phyloP scores from a whole-genome alignment of 2,329 filamentous ascomycete genomes.

The Rugonectria rugulosa region DNA sequence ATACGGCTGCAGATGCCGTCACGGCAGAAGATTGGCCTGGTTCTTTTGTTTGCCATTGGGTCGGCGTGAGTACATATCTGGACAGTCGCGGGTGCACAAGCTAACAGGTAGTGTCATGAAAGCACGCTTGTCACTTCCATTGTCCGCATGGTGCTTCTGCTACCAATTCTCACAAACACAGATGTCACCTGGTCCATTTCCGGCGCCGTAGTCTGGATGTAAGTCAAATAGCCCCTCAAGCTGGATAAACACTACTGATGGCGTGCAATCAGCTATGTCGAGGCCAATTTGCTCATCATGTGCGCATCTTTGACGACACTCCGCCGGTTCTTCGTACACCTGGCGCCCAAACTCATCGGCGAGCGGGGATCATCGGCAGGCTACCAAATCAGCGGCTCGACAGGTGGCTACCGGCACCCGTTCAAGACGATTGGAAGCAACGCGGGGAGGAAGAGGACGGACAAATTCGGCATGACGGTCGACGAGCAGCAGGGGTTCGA shows the following conservation, averaged over 20 bases:
- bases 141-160: slow-evolving; percentile 42
- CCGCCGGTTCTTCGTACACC: slow-evolving; percentile 44
- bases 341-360: slow-evolving; percentile 36
- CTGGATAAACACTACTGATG: slow-evolving; percentile 12
- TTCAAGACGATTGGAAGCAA: slow-evolving; percentile 30
- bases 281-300: slow-evolving; percentile 47
- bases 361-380: slow-evolving; percentile 24
- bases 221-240: slow-evolving; percentile 10
- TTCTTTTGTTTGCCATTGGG: slow-evolving; percentile 55
- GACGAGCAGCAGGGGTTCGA: slow-evolving; percentile 28
- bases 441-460: slow-evolving; percentile 5
- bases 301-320: slow-evolving; percentile 48
- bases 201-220: slow-evolving; percentile 41
- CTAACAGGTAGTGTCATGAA: slow-evolving; percentile 6
- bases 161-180: slow-evolving; percentile 32
- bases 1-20: slow-evolving; percentile 52
- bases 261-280: slow-evolving; percentile 38
- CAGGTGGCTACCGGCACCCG: slow-evolving; percentile 24
- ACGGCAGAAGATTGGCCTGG: slow-evolving; percentile 55
- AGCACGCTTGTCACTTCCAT: slow-evolving; percentile 49
- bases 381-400: slow-evolving; percentile 11
- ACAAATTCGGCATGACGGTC: slow-evolving; percentile 19
- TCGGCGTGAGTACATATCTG: slow-evolving; percentile 36
- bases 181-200: slow-evolving; percentile 45
- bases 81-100: neutral